Percentiles rank a stretch among this genome's conserved stretches.
phyloP scores from a whole-genome alignment of 1,284 basidiomycete genomes.

The Ustilago trichophora region DNA sequence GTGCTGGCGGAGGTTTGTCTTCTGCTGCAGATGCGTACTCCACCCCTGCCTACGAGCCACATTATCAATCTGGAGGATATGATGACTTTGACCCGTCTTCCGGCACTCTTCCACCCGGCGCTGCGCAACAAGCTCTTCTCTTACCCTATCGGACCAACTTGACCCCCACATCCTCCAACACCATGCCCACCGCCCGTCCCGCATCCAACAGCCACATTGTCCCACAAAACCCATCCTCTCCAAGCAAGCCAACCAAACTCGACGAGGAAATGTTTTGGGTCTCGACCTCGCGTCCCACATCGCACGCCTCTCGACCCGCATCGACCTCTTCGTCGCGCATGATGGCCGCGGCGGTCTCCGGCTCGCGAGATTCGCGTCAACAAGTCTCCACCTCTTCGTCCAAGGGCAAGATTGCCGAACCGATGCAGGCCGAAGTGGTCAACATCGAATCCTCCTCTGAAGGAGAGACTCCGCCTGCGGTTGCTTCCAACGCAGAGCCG shows the following conservation, averaged over 20 bases:
- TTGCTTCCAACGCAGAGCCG: neutral
- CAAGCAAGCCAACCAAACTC: conserved; percentile 11
- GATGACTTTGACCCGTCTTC: conserved; percentile 27
- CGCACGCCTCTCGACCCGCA: conserved; percentile 13
- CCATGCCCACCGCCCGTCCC: too few species aligned
- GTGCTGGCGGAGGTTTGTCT: conserved; percentile 2
- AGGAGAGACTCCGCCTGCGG: conserved; percentile 15
- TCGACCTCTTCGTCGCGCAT: conserved; percentile 17
- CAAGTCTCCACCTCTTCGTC: conserved; percentile 27
- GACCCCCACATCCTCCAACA: conserved; percentile 1
- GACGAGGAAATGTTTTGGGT: conserved; percentile 48
- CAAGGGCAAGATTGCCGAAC: conserved; percentile 23
- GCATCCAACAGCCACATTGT: too few species aligned
- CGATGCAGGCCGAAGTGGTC: conserved; percentile 47
- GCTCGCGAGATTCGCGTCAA: conserved; percentile 25
- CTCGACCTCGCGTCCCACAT: conserved; percentile 29
- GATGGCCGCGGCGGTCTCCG: conserved; percentile 14
- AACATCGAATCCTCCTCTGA: conserved; percentile 22
- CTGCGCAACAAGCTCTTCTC: conserved; percentile 31
- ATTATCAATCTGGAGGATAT: neutral
- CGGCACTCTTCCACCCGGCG: conserved; percentile 37
- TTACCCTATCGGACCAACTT: conserved; percentile 20
- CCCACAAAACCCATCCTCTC: too few species aligned
- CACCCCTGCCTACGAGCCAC: conserved; percentile 4
- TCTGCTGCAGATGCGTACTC: conserved; percentile 33